phyloP scores from a whole-genome alignment of 176 grass and related monocot species.

The Eremochloa ophiuroides region DNA sequence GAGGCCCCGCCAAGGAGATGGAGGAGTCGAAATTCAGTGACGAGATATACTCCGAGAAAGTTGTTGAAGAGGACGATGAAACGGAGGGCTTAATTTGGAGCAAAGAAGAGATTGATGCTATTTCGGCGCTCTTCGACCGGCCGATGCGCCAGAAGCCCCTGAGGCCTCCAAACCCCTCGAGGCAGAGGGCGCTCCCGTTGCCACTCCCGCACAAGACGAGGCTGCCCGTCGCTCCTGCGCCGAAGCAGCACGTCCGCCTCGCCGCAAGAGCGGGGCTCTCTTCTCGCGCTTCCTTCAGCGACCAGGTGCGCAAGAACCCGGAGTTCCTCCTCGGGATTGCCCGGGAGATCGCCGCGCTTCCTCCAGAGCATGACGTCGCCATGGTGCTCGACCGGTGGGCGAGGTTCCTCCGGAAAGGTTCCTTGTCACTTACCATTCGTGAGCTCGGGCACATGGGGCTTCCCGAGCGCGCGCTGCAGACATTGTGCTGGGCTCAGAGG shows the following conservation, averaged over 20 bases:
- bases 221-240: constrained; percentile 27
- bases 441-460: constrained; percentile 86
- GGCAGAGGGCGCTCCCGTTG: constrained; percentile 38
- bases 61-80: background rate
- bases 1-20: background rate
- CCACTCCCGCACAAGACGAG: constrained; percentile 52
- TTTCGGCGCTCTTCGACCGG: constrained; percentile 70
- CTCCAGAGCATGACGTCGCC: constrained; percentile 33
- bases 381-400: constrained; percentile 56
- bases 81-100: constrained; percentile 40
- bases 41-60: background rate
- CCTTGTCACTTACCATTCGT: constrained; percentile 74
- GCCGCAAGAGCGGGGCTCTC: constrained; percentile 25
- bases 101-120: constrained; percentile 65
- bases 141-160: constrained; percentile 40
- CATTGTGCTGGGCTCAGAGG: constrained; percentile 67
- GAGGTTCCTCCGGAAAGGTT: constrained; percentile 72
- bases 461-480: constrained; percentile 61
- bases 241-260: constrained; percentile 52
- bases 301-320: constrained; percentile 64
- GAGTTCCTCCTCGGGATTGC: constrained; percentile 60
- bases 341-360: constrained; percentile 50
- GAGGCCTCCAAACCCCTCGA: constrained; percentile 33
- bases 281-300: constrained; percentile 40
- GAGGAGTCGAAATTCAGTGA: background rate